Evolutionary conservation across 192 early-diverging fungal species (phyloP), one percentile per base, ranked within the genome.

Genomic region (Podila clonocystis): DNA sequence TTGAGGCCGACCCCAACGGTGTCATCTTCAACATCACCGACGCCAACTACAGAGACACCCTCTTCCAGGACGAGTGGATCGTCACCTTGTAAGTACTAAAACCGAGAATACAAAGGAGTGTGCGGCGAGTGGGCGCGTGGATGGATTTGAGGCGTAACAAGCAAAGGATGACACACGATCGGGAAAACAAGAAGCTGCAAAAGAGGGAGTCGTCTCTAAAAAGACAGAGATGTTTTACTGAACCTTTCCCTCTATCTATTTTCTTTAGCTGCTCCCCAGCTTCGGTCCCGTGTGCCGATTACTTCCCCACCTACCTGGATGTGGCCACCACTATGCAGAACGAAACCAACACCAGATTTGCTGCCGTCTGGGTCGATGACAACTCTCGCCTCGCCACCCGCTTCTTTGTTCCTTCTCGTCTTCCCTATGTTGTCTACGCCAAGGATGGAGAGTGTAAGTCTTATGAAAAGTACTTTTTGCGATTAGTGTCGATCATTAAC

Each of bases 401-500:
- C 29, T 80, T 80, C 71, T 69, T 80, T 52, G 30, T 72, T 57
- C 77, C 77, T 55, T 65, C 77, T 36, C 77, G 77, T 65, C 77
- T 80, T 50, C 77, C 77, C 9, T 73, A 61, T 59, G 52, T 80
- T 26, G 17, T 80, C 57, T 73, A 80, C 22, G 77, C 77, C 66
- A 80, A 80, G 66, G 77, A 80, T 73, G 77, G 77, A 36, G 70
- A 69, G 6, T 80, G 75, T 79, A 79, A 50, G 65, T 45, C 13
- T 15, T 0, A 63, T 0, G 13, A 20, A 4, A 50, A 22, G 38
- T 6, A 19, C 50, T 33, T 24, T 70, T 28, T 26, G 38, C 20
- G 7, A 7, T 41, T 41, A 2, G 1, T 41, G 41, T 65, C 19
- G n/a, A 5, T 7, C 15, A 20, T 33, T 2, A 6, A 13, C 22